Base-by-base conservation (phyloP, 164 flowering plant species). In the Liriodendron chinense region DNA sequence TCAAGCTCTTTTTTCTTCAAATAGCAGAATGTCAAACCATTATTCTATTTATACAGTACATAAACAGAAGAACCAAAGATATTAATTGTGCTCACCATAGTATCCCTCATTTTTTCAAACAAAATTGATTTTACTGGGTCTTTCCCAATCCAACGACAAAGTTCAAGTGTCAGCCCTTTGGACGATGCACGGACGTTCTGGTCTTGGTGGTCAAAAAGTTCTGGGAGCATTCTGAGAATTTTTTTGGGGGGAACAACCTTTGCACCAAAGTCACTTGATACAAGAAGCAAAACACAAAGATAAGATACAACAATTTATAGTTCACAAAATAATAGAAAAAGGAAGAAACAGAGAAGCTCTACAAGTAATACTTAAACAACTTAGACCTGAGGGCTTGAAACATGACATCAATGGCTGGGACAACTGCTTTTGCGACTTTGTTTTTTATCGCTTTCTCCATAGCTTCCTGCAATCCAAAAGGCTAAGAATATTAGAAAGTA, bases 111-210 rank as follows among this genome's bases (percentile, higher is more conserved):
- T 73, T 96, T 96, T 85, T 96, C 99, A 83, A 96, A 89, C 78
- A 96, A 84, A 57, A 94, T 94, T 28, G 98, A 89, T 74, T 94
- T 96, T 20, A 96, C 98, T 47, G 97, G 88, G 47, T 96, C 99
- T 81, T 96, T 96, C 25, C 99, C 98, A 78, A 94, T 94, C 99
- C 99, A 96, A 61, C 99, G 99, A 75, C 98, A 96, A 77, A 96
- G 93, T 86, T 96, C 99, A 66, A 96, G 90, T 13, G 99, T 96
- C 84, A 96, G 78, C 26, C 99, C 99, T 83, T 96, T 96, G 7
- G 99, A 89, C n/a, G 89, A 96, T 65, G 98, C 97, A 81, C 98
- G 97, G 53, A 96, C 99, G 89, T 94, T 91, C 82, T 96, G 98
- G 80, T 96, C 99, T 89, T 91, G 99, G 83, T 96, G 99, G 72